Conservation (phyloP, 139 green algal genomes). For the Micractinium conductrix region DNA sequence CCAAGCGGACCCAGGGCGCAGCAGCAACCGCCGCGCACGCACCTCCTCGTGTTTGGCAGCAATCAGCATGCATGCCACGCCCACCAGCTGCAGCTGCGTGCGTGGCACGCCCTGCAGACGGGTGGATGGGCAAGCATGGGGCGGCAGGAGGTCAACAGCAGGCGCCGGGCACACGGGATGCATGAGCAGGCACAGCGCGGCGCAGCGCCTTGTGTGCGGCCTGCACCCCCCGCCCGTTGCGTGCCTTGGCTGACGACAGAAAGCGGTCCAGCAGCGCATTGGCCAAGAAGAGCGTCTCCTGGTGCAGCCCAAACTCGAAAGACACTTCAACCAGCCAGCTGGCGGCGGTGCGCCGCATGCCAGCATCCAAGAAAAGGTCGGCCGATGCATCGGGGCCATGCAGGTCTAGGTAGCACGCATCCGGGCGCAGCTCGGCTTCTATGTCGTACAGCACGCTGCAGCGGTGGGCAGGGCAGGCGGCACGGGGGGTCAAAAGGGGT, state of each 20-base stretch:
- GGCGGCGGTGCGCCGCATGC: constrained; percentile 50
- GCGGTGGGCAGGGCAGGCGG: not conserved
- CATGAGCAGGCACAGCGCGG: too few relatives aligned
- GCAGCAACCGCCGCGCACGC: not conserved
- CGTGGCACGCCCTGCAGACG: constrained; percentile 45
- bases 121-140: not conserved
- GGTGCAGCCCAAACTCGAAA: constrained; percentile 52
- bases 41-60: constrained; percentile 68
- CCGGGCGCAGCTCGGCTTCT: constrained; percentile 11
- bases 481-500: not conserved
- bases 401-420: constrained; percentile 16
- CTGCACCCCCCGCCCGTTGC: too few relatives aligned
- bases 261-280: constrained; percentile 61
- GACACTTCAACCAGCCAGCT: constrained; percentile 63
- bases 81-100: constrained; percentile 66
- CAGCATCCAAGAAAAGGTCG: constrained; percentile 44
- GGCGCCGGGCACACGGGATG: too few relatives aligned
- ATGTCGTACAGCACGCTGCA: constrained; percentile 22
- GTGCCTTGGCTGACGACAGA: constrained; percentile 37
- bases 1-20: too few relatives aligned
- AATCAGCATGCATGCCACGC: constrained; percentile 60
- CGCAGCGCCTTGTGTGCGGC: too few relatives aligned
- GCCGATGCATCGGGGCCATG: not conserved
- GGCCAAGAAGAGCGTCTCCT: constrained; percentile 60
- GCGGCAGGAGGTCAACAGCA: not conserved